These are phyloP conservation scores for Torulaspora globosa DNA, from an alignment of 1,139 yeast genomes.

Conservation along the genomic window DNA sequence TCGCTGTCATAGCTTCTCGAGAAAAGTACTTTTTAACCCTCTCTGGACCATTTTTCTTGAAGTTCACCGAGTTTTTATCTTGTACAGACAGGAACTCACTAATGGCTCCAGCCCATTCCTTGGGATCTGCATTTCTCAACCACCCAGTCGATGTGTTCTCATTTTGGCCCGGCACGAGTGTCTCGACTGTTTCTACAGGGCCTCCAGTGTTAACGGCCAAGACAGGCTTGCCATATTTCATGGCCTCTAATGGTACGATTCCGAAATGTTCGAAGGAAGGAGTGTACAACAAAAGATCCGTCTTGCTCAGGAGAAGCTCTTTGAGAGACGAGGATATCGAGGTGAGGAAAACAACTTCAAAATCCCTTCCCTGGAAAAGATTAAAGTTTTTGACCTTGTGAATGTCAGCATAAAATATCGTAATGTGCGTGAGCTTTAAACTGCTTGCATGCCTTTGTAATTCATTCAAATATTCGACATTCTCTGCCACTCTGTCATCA, in stretches of 20 bases:
- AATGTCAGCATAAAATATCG: slow-evolving; percentile 44
- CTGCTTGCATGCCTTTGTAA: slow-evolving; percentile 49
- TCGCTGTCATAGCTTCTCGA: slow-evolving; percentile 56
- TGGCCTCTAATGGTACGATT: slow-evolving; percentile 93
- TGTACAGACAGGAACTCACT: slow-evolving; percentile 40
- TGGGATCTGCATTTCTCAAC: slow-evolving; percentile 52
- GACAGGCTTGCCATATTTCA: slow-evolving; percentile 79
- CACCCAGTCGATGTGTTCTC: slow-evolving; percentile 70
- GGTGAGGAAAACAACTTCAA: slow-evolving; percentile 69
- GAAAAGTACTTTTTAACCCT: slow-evolving; percentile 56
- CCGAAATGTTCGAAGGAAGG: slow-evolving; percentile 95
- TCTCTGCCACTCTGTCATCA: slow-evolving; percentile 71
- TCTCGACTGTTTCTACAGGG: slow-evolving; percentile 74
- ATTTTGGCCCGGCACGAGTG: slow-evolving; percentile 38
- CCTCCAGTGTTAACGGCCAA: slow-evolving; percentile 89
- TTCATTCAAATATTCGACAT: slow-evolving; percentile 65
- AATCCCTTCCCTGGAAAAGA: slow-evolving; percentile 10
- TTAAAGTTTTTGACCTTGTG: slow-evolving; percentile 38
- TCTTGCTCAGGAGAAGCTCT: slow-evolving; percentile 53
- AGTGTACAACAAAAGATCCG: slow-evolving; percentile 72
- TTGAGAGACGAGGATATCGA: slow-evolving; percentile 68
- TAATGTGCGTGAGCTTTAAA: slow-evolving; percentile 45
- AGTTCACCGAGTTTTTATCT: slow-evolving; percentile 34
- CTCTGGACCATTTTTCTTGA: slow-evolving; percentile 50
- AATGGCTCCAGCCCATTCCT: slow-evolving; percentile 62